phyloP scores from a whole-genome alignment of 441 rosid species.

The Erysimum cheiri region DNA sequence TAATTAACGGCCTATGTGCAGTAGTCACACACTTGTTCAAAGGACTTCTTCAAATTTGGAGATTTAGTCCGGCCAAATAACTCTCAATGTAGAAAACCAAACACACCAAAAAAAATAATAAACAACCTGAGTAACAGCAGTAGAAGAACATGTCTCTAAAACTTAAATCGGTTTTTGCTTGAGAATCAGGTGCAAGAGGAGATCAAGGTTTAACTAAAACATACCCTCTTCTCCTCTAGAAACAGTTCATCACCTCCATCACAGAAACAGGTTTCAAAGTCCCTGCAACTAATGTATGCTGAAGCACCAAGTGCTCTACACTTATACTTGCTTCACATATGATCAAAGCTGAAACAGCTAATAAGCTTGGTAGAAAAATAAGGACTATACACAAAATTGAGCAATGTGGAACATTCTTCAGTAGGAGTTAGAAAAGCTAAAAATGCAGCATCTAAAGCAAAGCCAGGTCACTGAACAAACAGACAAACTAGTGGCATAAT shows the following conservation, averaged over 20 bases:
- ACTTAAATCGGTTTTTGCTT: neutral
- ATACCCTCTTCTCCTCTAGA: constrained; percentile 6
- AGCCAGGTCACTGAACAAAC: constrained; percentile 9
- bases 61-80: neutral
- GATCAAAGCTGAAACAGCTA: constrained; percentile 2
- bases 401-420: constrained; percentile 19
- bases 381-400: neutral
- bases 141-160: constrained; percentile 10
- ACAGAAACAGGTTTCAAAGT: constrained; percentile 10
- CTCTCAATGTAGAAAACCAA: neutral
- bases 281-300: constrained; percentile 1
- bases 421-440: neutral
- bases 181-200: constrained; percentile 1
- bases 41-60: neutral
- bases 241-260: neutral
- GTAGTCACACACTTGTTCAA: constrained; percentile 6
- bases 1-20: neutral
- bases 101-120: neutral
- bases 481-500: constrained; percentile 18
- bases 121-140: neutral
- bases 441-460: neutral
- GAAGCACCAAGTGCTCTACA: neutral
- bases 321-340: neutral
- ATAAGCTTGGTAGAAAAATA: constrained; percentile 2
- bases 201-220: constrained; percentile 3